These are phyloP conservation scores for Lasiodiplodia theobromae DNA, from an alignment of 2,329 filamentous ascomycete genomes.

Conservation along the genomic window DNA sequence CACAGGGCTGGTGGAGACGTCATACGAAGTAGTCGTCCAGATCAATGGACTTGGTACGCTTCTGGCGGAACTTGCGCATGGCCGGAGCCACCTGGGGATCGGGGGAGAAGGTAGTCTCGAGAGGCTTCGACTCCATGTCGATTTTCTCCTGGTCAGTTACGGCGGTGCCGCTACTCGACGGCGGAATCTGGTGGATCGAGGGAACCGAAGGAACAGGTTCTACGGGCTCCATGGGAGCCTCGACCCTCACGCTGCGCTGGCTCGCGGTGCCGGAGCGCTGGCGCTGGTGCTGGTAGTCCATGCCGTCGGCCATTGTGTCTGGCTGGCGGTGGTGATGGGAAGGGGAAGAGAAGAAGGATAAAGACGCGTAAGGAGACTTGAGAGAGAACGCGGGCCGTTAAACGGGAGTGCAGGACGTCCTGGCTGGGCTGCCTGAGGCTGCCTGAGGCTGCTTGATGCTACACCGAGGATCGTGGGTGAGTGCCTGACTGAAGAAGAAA, in stretches of 20 bases:
- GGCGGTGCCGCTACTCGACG: slow-evolving; percentile 27
- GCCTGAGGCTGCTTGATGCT: no score
- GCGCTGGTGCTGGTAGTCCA: not conserved
- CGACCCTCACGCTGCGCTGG: slow-evolving; percentile 13
- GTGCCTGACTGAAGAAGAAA: slow-evolving; percentile 24
- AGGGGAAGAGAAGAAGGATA: not conserved
- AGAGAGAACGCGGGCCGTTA: slow-evolving; percentile 22
- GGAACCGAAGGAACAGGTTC: not conserved
- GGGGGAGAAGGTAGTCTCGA: slow-evolving; percentile 20
- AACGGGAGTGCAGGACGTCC: slow-evolving; percentile 22
- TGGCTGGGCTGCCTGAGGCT: no score
- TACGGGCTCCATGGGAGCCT: slow-evolving; percentile 1
- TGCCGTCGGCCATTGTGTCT: slow-evolving; percentile 22
- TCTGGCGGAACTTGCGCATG: slow-evolving; percentile 32
- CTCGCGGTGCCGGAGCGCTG: slow-evolving; percentile 6
- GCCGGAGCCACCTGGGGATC: not conserved
- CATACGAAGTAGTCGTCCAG: slow-evolving; percentile 69
- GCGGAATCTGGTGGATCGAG: not conserved
- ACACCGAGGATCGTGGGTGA: not conserved
- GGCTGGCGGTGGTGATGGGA: not conserved
- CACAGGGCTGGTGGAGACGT: slow-evolving; percentile 32
- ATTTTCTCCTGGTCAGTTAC: slow-evolving; percentile 11
- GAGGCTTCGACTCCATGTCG: slow-evolving; percentile 23
- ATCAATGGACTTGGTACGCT: slow-evolving; percentile 42
- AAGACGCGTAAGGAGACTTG: slow-evolving; percentile 14